Evolutionary conservation across 2,329 filamentous ascomycete genomes (phyloP).

Genomic region (Chrysosphaeria jannelii): DNA sequence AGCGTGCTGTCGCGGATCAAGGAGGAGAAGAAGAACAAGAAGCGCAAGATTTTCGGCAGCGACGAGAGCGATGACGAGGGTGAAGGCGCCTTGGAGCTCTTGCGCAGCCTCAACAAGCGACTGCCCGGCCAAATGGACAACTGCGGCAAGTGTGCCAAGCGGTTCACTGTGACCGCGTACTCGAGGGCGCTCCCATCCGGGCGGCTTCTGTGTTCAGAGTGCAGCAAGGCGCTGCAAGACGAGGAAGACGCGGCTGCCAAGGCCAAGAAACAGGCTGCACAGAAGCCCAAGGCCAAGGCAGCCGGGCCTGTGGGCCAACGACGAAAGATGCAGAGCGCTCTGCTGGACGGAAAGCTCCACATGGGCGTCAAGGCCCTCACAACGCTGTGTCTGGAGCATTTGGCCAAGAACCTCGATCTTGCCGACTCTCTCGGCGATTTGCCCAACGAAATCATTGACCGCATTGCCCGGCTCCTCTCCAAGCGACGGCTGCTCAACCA

Average conservation of each 20-base stretch:
- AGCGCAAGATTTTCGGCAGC: conserved; percentile 7
- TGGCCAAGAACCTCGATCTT: conserved; percentile 29
- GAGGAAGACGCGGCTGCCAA: conserved; percentile 11
- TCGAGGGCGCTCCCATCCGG: conserved; percentile 57
- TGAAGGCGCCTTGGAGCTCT: conserved; percentile 17
- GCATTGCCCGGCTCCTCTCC: conserved; percentile 25
- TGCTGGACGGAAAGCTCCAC: conserved; percentile 42
- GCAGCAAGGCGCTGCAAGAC: conserved; percentile 30
- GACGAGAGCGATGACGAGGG: conserved; percentile 9
- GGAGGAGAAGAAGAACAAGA: conserved; percentile 22
- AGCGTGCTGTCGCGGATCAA: no score
- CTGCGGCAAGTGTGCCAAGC: conserved; percentile 57
- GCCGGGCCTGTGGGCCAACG: conserved; percentile 24
- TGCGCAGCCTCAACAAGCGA: conserved; percentile 14
- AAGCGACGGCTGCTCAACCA: conserved; percentile 25
- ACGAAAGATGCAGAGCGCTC: conserved; percentile 53
- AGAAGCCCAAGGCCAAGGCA: conserved; percentile 18
- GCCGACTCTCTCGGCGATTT: conserved; percentile 31
- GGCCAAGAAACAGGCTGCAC: conserved; percentile 10
- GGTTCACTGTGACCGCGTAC: conserved; percentile 82
- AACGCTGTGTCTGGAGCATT: conserved; percentile 28
- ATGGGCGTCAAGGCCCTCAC: conserved; percentile 39
- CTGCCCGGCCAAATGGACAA: conserved; percentile 70
- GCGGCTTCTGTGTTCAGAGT: conserved; percentile 45
- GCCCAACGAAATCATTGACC: conserved; percentile 22